Base-by-base conservation (phyloP, 139 green algal species). In the Klebsormidium nitens region DNA sequence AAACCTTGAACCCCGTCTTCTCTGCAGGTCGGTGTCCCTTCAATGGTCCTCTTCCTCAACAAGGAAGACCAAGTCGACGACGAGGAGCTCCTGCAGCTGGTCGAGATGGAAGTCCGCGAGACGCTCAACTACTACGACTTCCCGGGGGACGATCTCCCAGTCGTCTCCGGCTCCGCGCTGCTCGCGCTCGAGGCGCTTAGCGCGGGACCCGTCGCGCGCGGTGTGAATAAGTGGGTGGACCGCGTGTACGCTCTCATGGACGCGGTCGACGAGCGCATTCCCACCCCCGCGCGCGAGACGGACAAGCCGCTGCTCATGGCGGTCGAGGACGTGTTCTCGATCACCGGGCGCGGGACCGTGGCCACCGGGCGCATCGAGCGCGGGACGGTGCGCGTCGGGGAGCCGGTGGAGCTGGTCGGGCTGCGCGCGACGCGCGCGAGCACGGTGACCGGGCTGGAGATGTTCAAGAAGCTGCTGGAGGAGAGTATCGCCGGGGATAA, bases 31-130 rank as follows among this genome's bases (percentile, higher is more conserved):
- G 93, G 93, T 52, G 93, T 98, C 40, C 93, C 93, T n/a, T 84
- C 77, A 37, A 87, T 98, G 32, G 93, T 97, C 35, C 89, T 93
- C 59, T 98, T 98, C 78, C 74, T 98, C 37, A 98, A 98, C 85
- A 98, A 98, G 86, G 68, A 91, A 31, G 93, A 98, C 70, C 82
- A 84, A 35, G 93, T 98, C 55, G 90, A 97, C 67, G 93, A 98
- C 72, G 83, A 95, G 71, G 93, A 98, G 82, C 82, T 98, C 1
- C 34, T 75, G 14, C 55, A 75, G 52, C 47, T 75, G 32, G 67
- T 97, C 49, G 93, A 98, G 81, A 95, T 98, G 90, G 93, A 98
- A 81, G 80, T 98, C 26, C 75, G 93, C 0, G 93, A 98, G 65
- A 85, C 97, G 68, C 84, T 98, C 19, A 90, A 58, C 71, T 93